phyloP scores from a whole-genome alignment of 192 early-diverging fungal genomes.

The Backusella westeae region DNA sequence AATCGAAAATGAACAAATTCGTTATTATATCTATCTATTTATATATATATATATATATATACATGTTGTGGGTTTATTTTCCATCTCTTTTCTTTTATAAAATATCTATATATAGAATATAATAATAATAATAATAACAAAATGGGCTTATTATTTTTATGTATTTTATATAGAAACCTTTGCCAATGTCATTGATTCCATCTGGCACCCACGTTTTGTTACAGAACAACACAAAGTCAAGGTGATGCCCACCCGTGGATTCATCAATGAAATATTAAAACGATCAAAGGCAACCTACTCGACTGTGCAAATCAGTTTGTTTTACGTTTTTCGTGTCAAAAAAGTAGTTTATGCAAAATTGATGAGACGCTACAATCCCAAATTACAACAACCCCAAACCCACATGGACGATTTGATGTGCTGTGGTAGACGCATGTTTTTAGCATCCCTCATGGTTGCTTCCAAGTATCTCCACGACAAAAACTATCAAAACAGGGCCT shows the following conservation, averaged over 20 bases:
- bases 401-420: conserved; percentile 49
- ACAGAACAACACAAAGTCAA: conserved; percentile 35
- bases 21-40: background rate
- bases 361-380: conserved; percentile 31
- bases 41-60: background rate
- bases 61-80: background rate
- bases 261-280: conserved; percentile 66
- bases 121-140: background rate
- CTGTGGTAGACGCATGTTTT: conserved; percentile 80
- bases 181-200: conserved; percentile 63
- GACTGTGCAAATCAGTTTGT: conserved; percentile 68
- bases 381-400: conserved; percentile 19
- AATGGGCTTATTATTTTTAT: background rate
- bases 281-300: conserved; percentile 70
- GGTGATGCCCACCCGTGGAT: conserved; percentile 51
- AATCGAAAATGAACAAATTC: background rate
- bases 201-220: conserved; percentile 40
- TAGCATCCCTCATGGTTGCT: conserved; percentile 79
- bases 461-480: conserved; percentile 87
- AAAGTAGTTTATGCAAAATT: conserved; percentile 39
- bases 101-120: background rate
- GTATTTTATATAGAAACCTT: conserved; percentile 46
- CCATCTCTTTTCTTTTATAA: background rate
- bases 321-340: conserved; percentile 63
- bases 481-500: conserved; percentile 79